These are phyloP conservation scores for Boletus reticulatus DNA, from an alignment of 768 basidiomycete species.

Conservation along the genomic window DNA sequence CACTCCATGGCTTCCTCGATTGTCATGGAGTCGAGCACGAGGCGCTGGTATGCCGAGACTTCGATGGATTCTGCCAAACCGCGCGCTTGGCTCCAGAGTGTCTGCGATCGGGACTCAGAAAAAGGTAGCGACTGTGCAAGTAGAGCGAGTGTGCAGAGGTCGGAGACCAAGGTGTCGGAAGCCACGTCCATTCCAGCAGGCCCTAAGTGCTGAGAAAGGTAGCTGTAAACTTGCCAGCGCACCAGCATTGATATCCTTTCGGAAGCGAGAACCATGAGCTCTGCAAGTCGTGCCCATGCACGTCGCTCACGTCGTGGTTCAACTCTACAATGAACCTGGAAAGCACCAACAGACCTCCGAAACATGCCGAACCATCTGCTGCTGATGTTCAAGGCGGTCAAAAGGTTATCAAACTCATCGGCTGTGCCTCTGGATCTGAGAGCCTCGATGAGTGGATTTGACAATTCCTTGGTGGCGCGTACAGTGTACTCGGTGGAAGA, in stretches of 20 bases:
- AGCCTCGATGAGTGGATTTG: constrained; percentile 23
- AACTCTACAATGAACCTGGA: not conserved
- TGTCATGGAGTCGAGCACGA: constrained; percentile 51
- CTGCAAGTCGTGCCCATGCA: constrained; percentile 52
- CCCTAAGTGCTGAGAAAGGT: constrained; percentile 36
- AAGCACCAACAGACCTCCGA: constrained; percentile 20
- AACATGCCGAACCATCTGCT: constrained; percentile 38
- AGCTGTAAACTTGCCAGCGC: constrained; percentile 55
- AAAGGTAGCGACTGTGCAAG: constrained; percentile 43
- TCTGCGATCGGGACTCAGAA: constrained; percentile 40
- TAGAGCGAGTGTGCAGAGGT: constrained; percentile 58
- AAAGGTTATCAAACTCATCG: constrained; percentile 40
- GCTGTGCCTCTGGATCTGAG: constrained; percentile 35
- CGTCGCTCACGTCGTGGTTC: constrained; percentile 39
- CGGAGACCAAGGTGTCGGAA: constrained; percentile 40
- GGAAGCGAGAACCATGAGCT: constrained; percentile 40
- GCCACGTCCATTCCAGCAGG: not conserved
- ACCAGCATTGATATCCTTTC: constrained; percentile 29
- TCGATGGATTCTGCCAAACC: constrained; percentile 23
- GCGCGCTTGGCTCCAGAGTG: constrained; percentile 42
- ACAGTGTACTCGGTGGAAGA: constrained; percentile 29
- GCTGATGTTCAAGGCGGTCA: constrained; percentile 38
- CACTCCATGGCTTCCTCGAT: constrained; percentile 52
- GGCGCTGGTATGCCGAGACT: constrained; percentile 46
- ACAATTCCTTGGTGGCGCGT: constrained; percentile 12